These are phyloP conservation scores for Hymenochaete sp. DNA, from an alignment of 1,284 basidiomycete species.

Conservation along the genomic window DNA sequence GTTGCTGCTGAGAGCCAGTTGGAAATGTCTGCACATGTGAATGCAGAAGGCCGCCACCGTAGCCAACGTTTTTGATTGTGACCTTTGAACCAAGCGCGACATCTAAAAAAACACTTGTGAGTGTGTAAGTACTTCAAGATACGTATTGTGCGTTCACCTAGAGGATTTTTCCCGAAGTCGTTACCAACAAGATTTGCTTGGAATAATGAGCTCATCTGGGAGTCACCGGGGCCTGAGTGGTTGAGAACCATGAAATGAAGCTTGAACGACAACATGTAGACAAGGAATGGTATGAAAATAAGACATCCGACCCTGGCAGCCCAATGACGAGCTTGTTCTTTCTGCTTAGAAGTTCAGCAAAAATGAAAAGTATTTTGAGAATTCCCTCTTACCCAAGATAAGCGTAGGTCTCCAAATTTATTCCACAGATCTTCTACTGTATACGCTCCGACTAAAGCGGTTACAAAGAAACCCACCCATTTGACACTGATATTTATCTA, in stretches of 20 bases:
- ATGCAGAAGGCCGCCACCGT: conserved; percentile 93
- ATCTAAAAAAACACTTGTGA: conserved; percentile 38
- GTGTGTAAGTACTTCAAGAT: conserved; percentile 8
- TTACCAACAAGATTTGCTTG: conserved; percentile 96
- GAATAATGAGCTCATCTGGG: conserved; percentile 98
- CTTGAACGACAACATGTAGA: conserved; percentile 95
- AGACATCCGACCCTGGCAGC: conserved; percentile 78
- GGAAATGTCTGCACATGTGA: conserved; percentile 96
- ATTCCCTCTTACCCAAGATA: conserved; percentile 65
- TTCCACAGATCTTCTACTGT: conserved; percentile 98
- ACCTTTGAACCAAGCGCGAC: conserved; percentile 86
- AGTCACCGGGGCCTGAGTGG: conserved; percentile 91
- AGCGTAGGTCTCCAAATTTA: conserved; percentile 92
- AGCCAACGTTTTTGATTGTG: conserved; percentile 96
- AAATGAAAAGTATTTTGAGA: no score
- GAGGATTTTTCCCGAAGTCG: conserved; percentile 82
- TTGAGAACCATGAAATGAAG: conserved; percentile 92
- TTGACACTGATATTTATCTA: conserved; percentile 61
- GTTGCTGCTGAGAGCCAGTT: conserved; percentile 88
- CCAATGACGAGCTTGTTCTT: conserved; percentile 89
- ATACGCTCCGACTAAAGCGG: conserved; percentile 89
- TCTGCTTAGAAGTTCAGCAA: conserved; percentile 34
- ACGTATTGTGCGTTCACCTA: conserved; percentile 43
- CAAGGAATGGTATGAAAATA: conserved; percentile 82
- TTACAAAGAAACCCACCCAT: conserved; percentile 94